phyloP scores from a whole-genome alignment of 768 basidiomycete species.

The Tulasnella sp. region DNA sequence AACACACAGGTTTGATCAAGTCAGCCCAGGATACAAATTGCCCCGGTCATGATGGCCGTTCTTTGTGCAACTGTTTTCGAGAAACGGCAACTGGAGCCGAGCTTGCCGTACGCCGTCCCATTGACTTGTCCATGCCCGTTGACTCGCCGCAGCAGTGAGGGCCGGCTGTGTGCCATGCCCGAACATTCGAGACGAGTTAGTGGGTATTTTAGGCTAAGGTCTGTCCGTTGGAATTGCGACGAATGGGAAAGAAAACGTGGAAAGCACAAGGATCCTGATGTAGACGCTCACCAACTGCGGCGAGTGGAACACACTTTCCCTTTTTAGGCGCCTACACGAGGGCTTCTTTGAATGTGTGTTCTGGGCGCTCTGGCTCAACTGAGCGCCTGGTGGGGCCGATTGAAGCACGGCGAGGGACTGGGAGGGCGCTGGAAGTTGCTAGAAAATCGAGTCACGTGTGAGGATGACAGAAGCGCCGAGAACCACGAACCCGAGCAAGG shows the following conservation, averaged over 20 bases:
- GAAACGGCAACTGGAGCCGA: too few relatives aligned
- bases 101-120: too few relatives aligned
- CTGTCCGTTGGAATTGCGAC: too few relatives aligned
- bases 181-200: too few relatives aligned
- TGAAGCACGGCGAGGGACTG: background rate
- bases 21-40: too few relatives aligned
- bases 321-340: background rate
- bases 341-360: background rate
- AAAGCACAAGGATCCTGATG: background rate
- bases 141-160: too few relatives aligned
- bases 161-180: too few relatives aligned
- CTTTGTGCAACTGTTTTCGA: too few relatives aligned
- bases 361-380: background rate
- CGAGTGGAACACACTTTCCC: background rate
- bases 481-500: background rate
- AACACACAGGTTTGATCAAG: too few relatives aligned
- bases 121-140: too few relatives aligned
- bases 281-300: background rate
- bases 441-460: conserved; percentile 4
- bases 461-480: background rate
- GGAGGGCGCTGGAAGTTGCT: conserved; percentile 6
- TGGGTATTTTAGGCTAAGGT: too few relatives aligned
- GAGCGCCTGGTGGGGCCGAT: background rate
- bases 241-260: background rate
- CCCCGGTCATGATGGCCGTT: too few relatives aligned